Evolutionary conservation across 2,329 filamentous ascomycete genomes (phyloP).

Genomic region (Colletotrichum simmondsii): DNA sequence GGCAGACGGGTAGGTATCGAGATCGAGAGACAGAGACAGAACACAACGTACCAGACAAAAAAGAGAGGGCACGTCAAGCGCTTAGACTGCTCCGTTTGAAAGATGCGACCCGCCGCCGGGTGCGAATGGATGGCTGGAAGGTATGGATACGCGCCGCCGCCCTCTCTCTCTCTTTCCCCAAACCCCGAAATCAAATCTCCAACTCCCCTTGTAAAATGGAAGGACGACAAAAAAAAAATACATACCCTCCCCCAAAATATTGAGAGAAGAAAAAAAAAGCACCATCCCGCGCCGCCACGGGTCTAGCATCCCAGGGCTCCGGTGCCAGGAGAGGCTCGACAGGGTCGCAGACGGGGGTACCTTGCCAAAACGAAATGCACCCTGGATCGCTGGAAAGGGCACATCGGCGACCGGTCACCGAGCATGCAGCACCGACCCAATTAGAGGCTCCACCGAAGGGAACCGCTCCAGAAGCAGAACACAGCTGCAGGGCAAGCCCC

Average conservation of each 20-base stretch:
- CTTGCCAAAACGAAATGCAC: not conserved
- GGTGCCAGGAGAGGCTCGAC: slow-evolving; percentile 9
- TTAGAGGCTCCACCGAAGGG: slow-evolving; percentile 22
- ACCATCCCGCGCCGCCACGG: slow-evolving; percentile 13
- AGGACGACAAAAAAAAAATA: not conserved
- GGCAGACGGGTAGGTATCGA: not conserved
- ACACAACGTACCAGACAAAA: not conserved
- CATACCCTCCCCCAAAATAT: not conserved
- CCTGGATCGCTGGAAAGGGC: not conserved
- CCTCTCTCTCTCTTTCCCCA: not conserved
- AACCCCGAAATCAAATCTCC: not conserved
- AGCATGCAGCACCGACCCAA: slow-evolving; percentile 29
- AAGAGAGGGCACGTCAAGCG: not conserved
- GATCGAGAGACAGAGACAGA: not conserved
- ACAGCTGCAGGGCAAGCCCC: slow-evolving; percentile 9
- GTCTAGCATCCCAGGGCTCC: slow-evolving; percentile 19
- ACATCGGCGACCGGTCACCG: slow-evolving; percentile 31
- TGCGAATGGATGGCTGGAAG: not conserved
- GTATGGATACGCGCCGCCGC: not conserved
- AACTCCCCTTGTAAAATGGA: not conserved
- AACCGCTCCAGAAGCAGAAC: slow-evolving; percentile 12
- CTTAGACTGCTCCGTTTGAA: not conserved
- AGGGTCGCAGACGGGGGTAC: not conserved
- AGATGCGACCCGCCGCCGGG: not conserved
- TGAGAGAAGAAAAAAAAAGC: not conserved